Conservation (phyloP, 2,329 filamentous ascomycete genomes). For the Beauveria bassiana region DNA sequence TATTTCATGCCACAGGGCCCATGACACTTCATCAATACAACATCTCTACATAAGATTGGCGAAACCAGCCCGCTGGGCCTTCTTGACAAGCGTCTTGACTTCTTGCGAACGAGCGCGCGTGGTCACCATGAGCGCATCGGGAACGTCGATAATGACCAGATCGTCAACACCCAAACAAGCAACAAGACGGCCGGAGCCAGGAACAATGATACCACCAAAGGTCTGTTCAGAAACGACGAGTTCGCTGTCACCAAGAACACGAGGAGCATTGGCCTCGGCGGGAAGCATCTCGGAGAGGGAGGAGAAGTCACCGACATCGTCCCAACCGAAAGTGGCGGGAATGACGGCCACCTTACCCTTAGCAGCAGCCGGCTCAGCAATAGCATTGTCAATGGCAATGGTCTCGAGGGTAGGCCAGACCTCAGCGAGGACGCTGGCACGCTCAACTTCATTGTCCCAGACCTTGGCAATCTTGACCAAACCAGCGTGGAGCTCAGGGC, state of each 20-base stretch:
- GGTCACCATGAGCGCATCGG: conserved; percentile 21
- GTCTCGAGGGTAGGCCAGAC: conserved; percentile 20
- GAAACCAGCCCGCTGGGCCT: conserved; percentile 19
- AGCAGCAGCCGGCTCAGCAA: conserved; percentile 21
- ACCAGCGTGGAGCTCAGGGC: conserved; percentile 17
- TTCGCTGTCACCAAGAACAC: conserved; percentile 18
- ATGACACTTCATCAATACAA: conserved; percentile 8
- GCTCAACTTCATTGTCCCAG: conserved; percentile 19
- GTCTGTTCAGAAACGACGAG: conserved; percentile 20
- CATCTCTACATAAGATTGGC: conserved; percentile 16
- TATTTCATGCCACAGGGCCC: conserved; percentile 1
- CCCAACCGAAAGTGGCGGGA: conserved; percentile 21
- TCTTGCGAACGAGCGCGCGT: conserved; percentile 21
- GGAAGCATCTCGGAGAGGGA: conserved; percentile 21
- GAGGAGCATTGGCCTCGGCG: conserved; percentile 18
- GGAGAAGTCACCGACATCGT: conserved; percentile 22
- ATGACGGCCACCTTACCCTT: conserved; percentile 21
- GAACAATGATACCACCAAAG: conserved; percentile 20
- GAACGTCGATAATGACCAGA: conserved; percentile 20
- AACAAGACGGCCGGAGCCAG: conserved; percentile 19
- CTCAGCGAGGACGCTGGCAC: conserved; percentile 17
- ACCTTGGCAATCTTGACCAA: conserved; percentile 18
- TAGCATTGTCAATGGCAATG: conserved; percentile 20
- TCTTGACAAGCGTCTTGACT: conserved; percentile 21
- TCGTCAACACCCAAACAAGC: conserved; percentile 21